Conservation (phyloP, 2,329 filamentous ascomycete genomes). For the Penicillium sp. region DNA sequence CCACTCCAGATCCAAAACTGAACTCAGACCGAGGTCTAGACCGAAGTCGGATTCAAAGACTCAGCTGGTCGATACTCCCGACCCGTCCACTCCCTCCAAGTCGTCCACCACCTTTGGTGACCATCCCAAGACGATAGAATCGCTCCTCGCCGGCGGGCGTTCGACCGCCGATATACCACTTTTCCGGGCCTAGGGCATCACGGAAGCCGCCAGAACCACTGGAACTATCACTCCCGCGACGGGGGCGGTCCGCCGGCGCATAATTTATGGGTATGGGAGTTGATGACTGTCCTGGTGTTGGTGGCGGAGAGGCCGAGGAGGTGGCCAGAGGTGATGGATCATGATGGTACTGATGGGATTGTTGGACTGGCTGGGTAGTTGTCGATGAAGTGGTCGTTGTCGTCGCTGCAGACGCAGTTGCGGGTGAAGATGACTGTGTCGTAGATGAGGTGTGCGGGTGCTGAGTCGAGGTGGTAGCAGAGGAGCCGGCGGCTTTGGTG, state of each 20-base stretch:
- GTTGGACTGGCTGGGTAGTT: slow-evolving; percentile 30
- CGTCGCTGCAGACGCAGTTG: not conserved
- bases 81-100: slow-evolving; percentile 40
- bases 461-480: slow-evolving; percentile 19
- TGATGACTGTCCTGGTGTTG: slow-evolving; percentile 27
- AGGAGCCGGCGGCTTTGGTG: slow-evolving; percentile 36
- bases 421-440: slow-evolving; percentile 10
- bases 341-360: slow-evolving; percentile 37
- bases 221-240: slow-evolving; percentile 46
- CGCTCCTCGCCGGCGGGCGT: slow-evolving; percentile 45
- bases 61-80: slow-evolving; percentile 47
- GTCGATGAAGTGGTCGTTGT: slow-evolving; percentile 14
- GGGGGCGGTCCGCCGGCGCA: slow-evolving; percentile 32
- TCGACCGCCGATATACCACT: slow-evolving; percentile 49
- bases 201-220: slow-evolving; percentile 45
- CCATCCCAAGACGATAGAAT: slow-evolving; percentile 46
- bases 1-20: too few species aligned
- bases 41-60: slow-evolving; percentile 40
- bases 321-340: slow-evolving; percentile 32
- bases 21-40: not conserved
- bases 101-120: slow-evolving; percentile 41
- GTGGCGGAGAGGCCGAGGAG: slow-evolving; percentile 14
- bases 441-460: slow-evolving; percentile 9
- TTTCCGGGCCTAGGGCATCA: slow-evolving; percentile 44
- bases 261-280: slow-evolving; percentile 37